Evolutionary conservation across 2,329 filamentous ascomycete genomes (phyloP), one percentile per base, ranked within the genome.

Genomic region (Xylariomycetidae sp.): DNA sequence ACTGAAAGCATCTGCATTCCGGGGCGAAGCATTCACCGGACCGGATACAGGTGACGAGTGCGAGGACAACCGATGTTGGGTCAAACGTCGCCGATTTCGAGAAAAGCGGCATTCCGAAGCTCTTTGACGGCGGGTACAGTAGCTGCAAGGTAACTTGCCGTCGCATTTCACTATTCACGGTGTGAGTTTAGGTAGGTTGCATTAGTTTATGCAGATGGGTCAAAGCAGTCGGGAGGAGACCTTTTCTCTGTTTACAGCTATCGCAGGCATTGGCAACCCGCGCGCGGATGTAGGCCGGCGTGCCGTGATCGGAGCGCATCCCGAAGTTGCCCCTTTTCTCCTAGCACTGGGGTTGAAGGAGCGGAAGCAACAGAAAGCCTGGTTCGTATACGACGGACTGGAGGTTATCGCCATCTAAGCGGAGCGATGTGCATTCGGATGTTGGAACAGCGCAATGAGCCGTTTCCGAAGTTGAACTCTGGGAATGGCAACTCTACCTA

Each of bases 181-280:
- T 2, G 3, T 3, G 7, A 5, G 31, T 37, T 25, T 37, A 35
- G 13, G 29, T 31, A 20, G 18, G n/a, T 26, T 6, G 16, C 12
- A 20, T 19, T 24, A 19, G 13, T 9, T 23, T 19, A 24, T 14
- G n/a, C 6, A 7, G 10, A 9, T n/a, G n/a, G 16, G 12, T 12
- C 7, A 13, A 29, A 7, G 10, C 22, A 33, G 25, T 35, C 25
- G 25, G 25, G 25, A 27, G 10, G 25, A 9, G 14, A 56, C 53
- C 60, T 59, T 74, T 74, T 34, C 68, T 63, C 9, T 64, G 59
- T 44, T 74, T 74, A 57, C 70, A 74, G 3, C 62, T 61, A 41
- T 74, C 69, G 50, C 71, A 74, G 26, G 71, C 71, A 40, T 72
- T 72, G 36, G 67, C 58, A 26, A 72, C 65, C 39, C 70, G 69